phyloP scores from a whole-genome alignment of 2,329 filamentous ascomycete species.

The Aureobasidium sp. region DNA sequence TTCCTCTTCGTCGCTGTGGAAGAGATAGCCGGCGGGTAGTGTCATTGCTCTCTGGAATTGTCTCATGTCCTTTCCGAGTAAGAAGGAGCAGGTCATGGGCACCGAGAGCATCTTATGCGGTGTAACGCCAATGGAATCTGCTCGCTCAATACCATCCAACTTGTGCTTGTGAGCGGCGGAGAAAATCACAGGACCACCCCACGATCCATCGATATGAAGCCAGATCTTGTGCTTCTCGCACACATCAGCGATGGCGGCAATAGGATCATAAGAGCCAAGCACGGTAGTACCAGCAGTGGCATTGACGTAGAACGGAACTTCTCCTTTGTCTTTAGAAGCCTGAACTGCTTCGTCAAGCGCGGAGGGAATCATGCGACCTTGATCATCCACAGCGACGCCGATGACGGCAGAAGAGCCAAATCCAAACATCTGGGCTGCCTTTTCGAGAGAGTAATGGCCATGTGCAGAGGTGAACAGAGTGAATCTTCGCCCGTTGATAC shows the following conservation, averaged over 20 bases:
- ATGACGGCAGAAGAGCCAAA: slow-evolving; percentile 81
- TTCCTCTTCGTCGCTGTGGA: slow-evolving; percentile 42
- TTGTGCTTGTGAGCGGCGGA: slow-evolving; percentile 68
- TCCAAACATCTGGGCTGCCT: slow-evolving; percentile 92
- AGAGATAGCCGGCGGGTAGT: slow-evolving; percentile 81
- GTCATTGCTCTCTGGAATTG: slow-evolving; percentile 88
- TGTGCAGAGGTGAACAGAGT: slow-evolving; percentile 90
- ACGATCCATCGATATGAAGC: slow-evolving; percentile 94
- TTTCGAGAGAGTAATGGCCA: slow-evolving; percentile 95
- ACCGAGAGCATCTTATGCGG: slow-evolving; percentile 98
- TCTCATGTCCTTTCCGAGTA: slow-evolving; percentile 79
- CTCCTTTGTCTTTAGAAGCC: slow-evolving; percentile 69
- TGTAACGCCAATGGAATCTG: slow-evolving; percentile 87
- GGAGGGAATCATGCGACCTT: slow-evolving; percentile 75
- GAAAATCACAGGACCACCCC: slow-evolving; percentile 90
- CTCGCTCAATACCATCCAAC: slow-evolving; percentile 75
- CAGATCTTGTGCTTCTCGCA: slow-evolving; percentile 80
- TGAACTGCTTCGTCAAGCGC: slow-evolving; percentile 70
- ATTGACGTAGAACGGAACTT: slow-evolving; percentile 94
- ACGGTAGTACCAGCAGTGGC: slow-evolving; percentile 97
- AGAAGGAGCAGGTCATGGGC: slow-evolving; percentile 90
- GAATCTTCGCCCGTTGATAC: slow-evolving; percentile 73
- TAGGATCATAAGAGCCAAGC: slow-evolving; percentile 87
- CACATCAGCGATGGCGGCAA: slow-evolving; percentile 73
- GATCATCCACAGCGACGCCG: slow-evolving; percentile 75